Base-by-base conservation (phyloP, 495 filamentous ascomycete species). In the Entonaema liquescens region DNA sequence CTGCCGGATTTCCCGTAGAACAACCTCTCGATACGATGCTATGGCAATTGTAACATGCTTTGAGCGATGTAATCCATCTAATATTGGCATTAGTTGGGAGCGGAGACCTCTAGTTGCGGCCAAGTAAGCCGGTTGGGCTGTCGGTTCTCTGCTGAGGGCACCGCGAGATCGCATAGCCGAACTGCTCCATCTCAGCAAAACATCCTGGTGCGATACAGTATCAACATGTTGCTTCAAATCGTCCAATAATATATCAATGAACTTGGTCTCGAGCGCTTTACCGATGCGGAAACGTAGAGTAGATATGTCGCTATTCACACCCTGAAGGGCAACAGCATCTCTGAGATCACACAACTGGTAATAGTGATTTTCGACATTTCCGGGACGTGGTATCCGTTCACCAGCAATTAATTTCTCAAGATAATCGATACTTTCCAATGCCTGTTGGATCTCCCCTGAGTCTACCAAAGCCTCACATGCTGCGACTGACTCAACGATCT, bases 161-260 rank as follows among this genome's bases (percentile, higher is more conserved):
- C 91, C 91, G 42, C 93, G 80, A 29, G 76, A 72, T 26, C 85
- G 80, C 73, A 81, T 80, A 11, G 84, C 84, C 40, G 86, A 82
- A 75, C 79, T 87, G 66, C 80, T 86, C 86, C 86, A 99, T 64
- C 95, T 88, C 74, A 91, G 88, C 42, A 98, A 77, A 4, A 95
- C 97, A 26, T 91, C 88, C 50, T 87, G 79, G 13, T 84, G 76
- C 2, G 94, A 88, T 19, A 95, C 90, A 47, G 82, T 88, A 54
- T 91, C 86, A n/a, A 97, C 85, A 73, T 99, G 95, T n/a, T 84
- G 82, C 53, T 92, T 88, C 19, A 97, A 78, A 77, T 99, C 95
- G 1, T 84, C 84, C 6, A 98, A 81, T 12, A 99, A 85, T 36
- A 90, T 86, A 65, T 90, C 86, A 56, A 97, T 81, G 74, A 98